Evolutionary conservation across 495 filamentous ascomycete genomes (phyloP), one percentile per base, ranked within the genome.

Genomic region (Penicillium ucsense): DNA sequence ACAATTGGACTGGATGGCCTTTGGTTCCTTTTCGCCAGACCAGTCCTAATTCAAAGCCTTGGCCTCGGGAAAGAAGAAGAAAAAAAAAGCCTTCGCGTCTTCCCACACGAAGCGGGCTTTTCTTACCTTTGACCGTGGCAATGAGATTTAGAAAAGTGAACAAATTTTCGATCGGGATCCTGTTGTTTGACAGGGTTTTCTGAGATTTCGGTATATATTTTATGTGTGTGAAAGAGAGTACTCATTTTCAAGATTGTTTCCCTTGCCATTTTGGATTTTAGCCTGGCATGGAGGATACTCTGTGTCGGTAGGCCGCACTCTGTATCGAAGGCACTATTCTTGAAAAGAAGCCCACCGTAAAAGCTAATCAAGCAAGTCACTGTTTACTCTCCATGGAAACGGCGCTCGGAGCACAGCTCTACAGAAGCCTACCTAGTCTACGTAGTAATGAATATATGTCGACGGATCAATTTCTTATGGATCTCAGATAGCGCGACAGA

Each of bases 11-110:
- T 56, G 59, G 59, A 55, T 53, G 59, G 59, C 57, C 60, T 62
- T 62, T 62, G 59, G 59, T 62, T 62, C 59, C 59, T 62, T 62
- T 62, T 62, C 56, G 57, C 59, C 59, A 38, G 35, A 55, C 51
- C 52, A 56, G 56, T 56, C 59, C 56, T 60, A 50, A 59, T 48
- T 45, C 49, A 38, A 38, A 41, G 39, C 39, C 28, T 30, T 41
- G 31, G 39, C 6, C 5, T 32, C 10, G 20, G 20, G 2, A 20
- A 20, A 20, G 20, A 20, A 20, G 2, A 20, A 20, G 20, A 20
- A 20, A 20, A 20, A 20, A 20, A 20, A 43, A 52, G 47, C 48
- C 49, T 51, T 49, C 46, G 1, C 20, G 20, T 20, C 20, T 51
- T 44, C 34, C 34, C 31, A 12, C 29, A 31, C 41, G 34, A 31